Evolutionary conservation across 2,329 filamentous ascomycete genomes (phyloP).

Genomic region (Colletotrichum sp.): DNA sequence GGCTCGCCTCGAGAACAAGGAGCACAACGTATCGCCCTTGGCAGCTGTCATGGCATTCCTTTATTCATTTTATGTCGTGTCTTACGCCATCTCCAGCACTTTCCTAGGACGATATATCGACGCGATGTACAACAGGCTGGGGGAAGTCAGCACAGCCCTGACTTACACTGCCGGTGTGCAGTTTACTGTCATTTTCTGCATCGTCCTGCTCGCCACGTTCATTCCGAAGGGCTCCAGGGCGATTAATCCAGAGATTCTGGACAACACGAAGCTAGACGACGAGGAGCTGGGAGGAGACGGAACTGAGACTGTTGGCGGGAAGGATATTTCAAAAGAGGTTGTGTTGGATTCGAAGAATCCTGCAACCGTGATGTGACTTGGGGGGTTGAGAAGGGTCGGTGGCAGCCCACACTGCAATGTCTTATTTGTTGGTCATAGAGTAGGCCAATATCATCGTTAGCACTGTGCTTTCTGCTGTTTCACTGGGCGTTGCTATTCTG

Average conservation of each 20-base stretch:
- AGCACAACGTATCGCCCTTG: slow-evolving; percentile 50
- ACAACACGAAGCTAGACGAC: slow-evolving; percentile 39
- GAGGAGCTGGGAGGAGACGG: neutral
- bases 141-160: slow-evolving; percentile 41
- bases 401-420: no score
- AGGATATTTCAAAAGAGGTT: neutral
- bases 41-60: slow-evolving; percentile 58
- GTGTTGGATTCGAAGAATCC: neutral
- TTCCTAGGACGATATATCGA: slow-evolving; percentile 52
- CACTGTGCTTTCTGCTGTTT: no score
- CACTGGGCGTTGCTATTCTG: no score
- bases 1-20: slow-evolving; percentile 46
- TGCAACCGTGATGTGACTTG: neutral
- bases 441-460: no score
- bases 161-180: slow-evolving; percentile 51
- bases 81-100: slow-evolving; percentile 48
- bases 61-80: slow-evolving; percentile 54
- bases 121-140: slow-evolving; percentile 35
- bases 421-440: no score
- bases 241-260: slow-evolving; percentile 48
- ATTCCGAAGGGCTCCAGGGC: slow-evolving; percentile 48
- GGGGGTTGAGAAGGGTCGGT: no score
- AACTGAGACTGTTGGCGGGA: neutral
- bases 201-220: slow-evolving; percentile 49
- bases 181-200: slow-evolving; percentile 45